These are phyloP conservation scores for Leishmania amazonensis DNA, from an alignment of 208 protist species.

Conservation along the genomic window DNA sequence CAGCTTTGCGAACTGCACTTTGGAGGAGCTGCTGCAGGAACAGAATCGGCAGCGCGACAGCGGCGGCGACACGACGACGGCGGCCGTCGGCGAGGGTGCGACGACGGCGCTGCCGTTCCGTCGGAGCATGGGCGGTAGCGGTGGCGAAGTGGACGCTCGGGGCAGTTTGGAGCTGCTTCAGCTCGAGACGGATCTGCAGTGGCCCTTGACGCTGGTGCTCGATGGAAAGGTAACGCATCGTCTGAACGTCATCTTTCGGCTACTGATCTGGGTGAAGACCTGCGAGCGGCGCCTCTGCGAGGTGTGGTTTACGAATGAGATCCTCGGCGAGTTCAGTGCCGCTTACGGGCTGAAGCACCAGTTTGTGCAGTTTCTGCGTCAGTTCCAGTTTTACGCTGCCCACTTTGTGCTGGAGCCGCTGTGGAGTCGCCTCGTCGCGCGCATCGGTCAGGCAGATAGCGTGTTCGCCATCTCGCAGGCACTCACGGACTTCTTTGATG, in stretches of 20 bases:
- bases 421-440: constrained; percentile 72
- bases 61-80: constrained; percentile 6
- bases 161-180: constrained; percentile 79
- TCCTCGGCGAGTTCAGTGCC: constrained; percentile 47
- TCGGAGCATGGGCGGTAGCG: not conserved
- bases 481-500: constrained; percentile 76
- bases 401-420: constrained; percentile 88
- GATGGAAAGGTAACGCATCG: constrained; percentile 51
- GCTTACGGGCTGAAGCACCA: constrained; percentile 87
- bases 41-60: constrained; percentile 28
- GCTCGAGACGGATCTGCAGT: constrained; percentile 83
- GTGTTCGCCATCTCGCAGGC: constrained; percentile 74
- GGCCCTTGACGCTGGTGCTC: constrained; percentile 84
- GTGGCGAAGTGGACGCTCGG: constrained; percentile 30
- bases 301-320: constrained; percentile 57
- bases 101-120: constrained; percentile 3
- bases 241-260: constrained; percentile 84
- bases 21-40: constrained; percentile 48
- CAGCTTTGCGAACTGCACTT: constrained; percentile 60
- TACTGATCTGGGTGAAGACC: constrained; percentile 81
- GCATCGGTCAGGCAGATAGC: constrained; percentile 66
- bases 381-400: constrained; percentile 90
- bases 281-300: constrained; percentile 75
- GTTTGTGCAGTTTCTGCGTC: constrained; percentile 83
- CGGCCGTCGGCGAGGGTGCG: not conserved